Conservation (phyloP, 2,329 filamentous ascomycete genomes). For the Aspergillus versicolor region DNA sequence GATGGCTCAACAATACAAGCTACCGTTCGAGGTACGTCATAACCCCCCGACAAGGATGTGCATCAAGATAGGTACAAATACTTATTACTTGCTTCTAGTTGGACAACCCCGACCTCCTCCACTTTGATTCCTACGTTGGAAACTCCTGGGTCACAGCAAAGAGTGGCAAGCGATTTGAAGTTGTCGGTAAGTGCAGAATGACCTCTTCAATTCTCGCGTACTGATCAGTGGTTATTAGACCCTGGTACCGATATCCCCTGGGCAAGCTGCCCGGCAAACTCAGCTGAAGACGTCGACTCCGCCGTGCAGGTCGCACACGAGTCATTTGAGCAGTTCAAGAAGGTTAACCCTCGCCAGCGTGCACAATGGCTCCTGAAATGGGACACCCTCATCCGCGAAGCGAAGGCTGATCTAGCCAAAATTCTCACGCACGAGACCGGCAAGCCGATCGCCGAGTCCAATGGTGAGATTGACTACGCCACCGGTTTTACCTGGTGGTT, state of each 20-base stretch:
- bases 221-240: slow-evolving; percentile 33
- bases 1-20: slow-evolving; percentile 36
- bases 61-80: neutral
- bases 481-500: slow-evolving; percentile 59
- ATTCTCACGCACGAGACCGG: slow-evolving; percentile 64
- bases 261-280: slow-evolving; percentile 52
- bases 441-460: slow-evolving; percentile 56
- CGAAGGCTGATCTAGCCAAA: slow-evolving; percentile 61
- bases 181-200: slow-evolving; percentile 40
- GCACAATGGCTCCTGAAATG: slow-evolving; percentile 65
- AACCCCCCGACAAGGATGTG: neutral
- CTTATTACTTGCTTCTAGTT: slow-evolving; percentile 36
- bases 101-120: slow-evolving; percentile 48
- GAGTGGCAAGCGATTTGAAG: slow-evolving; percentile 51
- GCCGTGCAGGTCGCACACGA: slow-evolving; percentile 60
- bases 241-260: slow-evolving; percentile 53
- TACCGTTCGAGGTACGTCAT: slow-evolving; percentile 38
- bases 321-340: slow-evolving; percentile 62
- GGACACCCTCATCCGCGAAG: slow-evolving; percentile 63
- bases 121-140: slow-evolving; percentile 52
- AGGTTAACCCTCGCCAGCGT: slow-evolving; percentile 59
- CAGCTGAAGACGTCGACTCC: slow-evolving; percentile 59
- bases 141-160: slow-evolving; percentile 49
- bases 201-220: neutral
- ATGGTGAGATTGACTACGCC: slow-evolving; percentile 58